phyloP scores from a whole-genome alignment of 129 eudicot genomes.

The Centella asiatica region DNA sequence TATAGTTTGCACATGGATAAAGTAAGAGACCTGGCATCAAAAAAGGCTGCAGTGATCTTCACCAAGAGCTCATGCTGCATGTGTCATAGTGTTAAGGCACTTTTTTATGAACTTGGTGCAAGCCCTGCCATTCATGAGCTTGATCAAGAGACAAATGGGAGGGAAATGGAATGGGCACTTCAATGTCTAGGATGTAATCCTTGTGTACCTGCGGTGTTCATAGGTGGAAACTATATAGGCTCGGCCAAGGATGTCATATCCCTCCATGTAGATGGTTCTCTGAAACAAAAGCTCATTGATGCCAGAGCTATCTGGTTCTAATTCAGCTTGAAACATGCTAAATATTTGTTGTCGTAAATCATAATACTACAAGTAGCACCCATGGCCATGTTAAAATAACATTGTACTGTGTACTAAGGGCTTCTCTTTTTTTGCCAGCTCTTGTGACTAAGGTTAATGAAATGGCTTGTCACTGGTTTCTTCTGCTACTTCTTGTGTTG shows the following conservation, averaged over 20 bases:
- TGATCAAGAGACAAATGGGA: conserved; percentile 46
- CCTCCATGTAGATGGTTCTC: conserved; percentile 68
- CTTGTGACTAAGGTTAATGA: conserved; percentile 11
- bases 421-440: conserved; percentile 35
- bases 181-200: conserved; percentile 66
- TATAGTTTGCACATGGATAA: conserved; percentile 54
- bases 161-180: conserved; percentile 72
- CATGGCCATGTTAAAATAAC: conserved; percentile 34
- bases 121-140: conserved; percentile 85
- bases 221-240: conserved; percentile 76
- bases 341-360: too few relatives aligned
- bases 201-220: conserved; percentile 70
- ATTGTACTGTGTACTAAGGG: conserved; percentile 31
- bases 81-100: conserved; percentile 75
- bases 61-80: conserved; percentile 90
- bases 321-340: neutral
- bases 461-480: neutral
- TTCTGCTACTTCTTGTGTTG: neutral
- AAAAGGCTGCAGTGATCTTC: conserved; percentile 88
- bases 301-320: conserved; percentile 79
- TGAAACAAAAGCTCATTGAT: conserved; percentile 58
- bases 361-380: conserved; percentile 6
- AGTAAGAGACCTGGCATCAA: conserved; percentile 72
- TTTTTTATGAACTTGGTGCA: conserved; percentile 84
- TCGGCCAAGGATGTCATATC: conserved; percentile 66